Base-by-base conservation (phyloP, 495 filamentous ascomycete genomes). In the Aspergillus cavernicola region DNA sequence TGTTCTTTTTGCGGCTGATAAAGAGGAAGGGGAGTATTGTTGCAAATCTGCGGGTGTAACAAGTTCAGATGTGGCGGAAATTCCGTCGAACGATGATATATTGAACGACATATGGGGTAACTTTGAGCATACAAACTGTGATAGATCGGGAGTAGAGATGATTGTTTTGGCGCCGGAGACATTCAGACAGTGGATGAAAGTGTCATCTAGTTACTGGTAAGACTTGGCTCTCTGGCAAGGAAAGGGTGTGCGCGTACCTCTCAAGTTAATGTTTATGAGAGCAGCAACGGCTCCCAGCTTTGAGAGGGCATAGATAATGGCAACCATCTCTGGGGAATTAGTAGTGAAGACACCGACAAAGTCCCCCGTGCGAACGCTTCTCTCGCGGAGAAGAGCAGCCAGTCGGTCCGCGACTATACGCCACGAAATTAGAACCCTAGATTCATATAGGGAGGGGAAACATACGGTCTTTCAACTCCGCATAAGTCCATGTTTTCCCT, bases 211-310 rank as follows among this genome's bases (percentile, higher is more conserved):
- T 9, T 26, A 24, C 47, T 46, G 49, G 49, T 35, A 36, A 38
- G 10, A 7, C 1, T 32, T 38, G 37, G n/a, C 39, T 6, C 38
- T 28, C 23, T 13, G 7, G 9, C 3, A 15, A 26, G 29, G 8
- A 2, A 28, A 6, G 26, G 2, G 9, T n/a, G 8, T 4, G 24
- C 15, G 66, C 36, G 81, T 79, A 53, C 85, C 87, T 12, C 80
- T 79, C 19, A 97, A 68, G 58, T 96, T 97, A 60, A 90, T 95
- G 66, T 98, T 98, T 63, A 98, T 85, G 59, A 96, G 87, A 3
- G 92, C 92, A 16, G 91, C 87, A 29, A 81, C 83, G 0, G 87
- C 90, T 2, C 93, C 93, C 23, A 97, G 75, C 12, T 85, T 83
- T 78, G 91, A 95, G 24, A 96, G 65, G 0, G 86, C 93, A 41